Conservation (phyloP, 1,284 basidiomycete genomes). For the Cutaneotrichosporon sp. region DNA sequence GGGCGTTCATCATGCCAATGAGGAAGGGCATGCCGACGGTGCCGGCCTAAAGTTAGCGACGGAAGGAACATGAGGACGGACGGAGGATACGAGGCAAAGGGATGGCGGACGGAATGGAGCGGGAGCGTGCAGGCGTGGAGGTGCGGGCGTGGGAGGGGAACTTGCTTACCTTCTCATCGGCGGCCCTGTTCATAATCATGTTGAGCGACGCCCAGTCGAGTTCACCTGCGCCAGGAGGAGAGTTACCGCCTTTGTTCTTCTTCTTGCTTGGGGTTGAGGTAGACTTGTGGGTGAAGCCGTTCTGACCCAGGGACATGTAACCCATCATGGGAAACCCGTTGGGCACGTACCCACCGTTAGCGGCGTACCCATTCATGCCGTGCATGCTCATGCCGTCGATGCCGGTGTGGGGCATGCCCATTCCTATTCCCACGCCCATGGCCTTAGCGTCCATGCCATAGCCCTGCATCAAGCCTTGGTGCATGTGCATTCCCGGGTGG, state of each 20-base stretch:
- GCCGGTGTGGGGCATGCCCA: too few species aligned
- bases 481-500: too few species aligned
- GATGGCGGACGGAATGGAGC: not conserved
- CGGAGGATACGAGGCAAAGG: not conserved
- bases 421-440: too few species aligned
- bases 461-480: too few species aligned
- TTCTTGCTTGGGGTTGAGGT: not conserved
- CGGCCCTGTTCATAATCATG: conserved; percentile 2
- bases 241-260: not conserved
- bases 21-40: not conserved
- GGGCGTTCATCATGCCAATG: not conserved
- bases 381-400: not conserved
- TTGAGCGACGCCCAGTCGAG: not conserved
- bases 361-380: not conserved
- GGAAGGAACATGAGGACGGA: not conserved
- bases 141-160: not conserved
- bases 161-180: not conserved
- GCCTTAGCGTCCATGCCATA: not conserved
- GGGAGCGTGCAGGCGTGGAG: not conserved
- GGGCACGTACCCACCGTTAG: not conserved
- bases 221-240: not conserved
- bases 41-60: not conserved
- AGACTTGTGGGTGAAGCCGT: too few species aligned
- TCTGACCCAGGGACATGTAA: not conserved
- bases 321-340: not conserved